phyloP scores from a whole-genome alignment of 2,329 filamentous ascomycete species.

The Fusarium sp. region DNA sequence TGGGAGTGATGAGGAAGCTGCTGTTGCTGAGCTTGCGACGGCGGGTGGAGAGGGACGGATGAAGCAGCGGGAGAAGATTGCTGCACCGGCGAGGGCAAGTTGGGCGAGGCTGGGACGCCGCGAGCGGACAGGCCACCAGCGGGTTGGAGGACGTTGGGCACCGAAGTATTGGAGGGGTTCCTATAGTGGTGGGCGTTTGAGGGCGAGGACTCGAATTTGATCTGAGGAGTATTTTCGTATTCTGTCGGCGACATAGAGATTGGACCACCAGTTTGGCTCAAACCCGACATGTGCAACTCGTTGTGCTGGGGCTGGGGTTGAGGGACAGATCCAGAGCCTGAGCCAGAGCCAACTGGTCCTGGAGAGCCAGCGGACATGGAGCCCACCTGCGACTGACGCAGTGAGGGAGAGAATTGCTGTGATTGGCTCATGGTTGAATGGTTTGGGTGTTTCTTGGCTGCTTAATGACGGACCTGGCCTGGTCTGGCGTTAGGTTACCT shows the following conservation, averaged over 20 bases:
- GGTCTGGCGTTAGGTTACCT: slow-evolving; percentile 1
- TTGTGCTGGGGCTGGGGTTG: slow-evolving; percentile 55
- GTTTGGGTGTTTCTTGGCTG: slow-evolving; percentile 27
- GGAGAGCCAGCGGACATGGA: slow-evolving; percentile 37
- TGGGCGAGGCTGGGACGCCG: slow-evolving; percentile 55
- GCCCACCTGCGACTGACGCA: slow-evolving; percentile 45
- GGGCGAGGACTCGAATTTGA: slow-evolving; percentile 62
- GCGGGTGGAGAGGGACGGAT: slow-evolving; percentile 51
- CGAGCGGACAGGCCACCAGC: slow-evolving; percentile 57
- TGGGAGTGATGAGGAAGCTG: slow-evolving; percentile 51
- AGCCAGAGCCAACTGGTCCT: slow-evolving; percentile 5
- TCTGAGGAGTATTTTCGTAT: slow-evolving; percentile 64
- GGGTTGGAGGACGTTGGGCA: slow-evolving; percentile 70
- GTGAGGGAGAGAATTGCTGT: slow-evolving; percentile 52
- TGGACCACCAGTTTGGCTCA: slow-evolving; percentile 51
- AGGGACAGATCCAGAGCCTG: slow-evolving; percentile 38
- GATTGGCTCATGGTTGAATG: slow-evolving; percentile 55
- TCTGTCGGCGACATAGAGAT: slow-evolving; percentile 60
- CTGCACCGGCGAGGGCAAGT: slow-evolving; percentile 60
- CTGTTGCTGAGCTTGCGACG: slow-evolving; percentile 49
- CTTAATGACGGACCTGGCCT: slow-evolving; percentile 29
- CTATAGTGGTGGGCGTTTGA: slow-evolving; percentile 58
- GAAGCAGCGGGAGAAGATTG: slow-evolving; percentile 51
- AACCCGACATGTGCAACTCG: slow-evolving; percentile 67
- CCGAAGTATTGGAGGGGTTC: slow-evolving; percentile 56